phyloP scores from a whole-genome alignment of 2,329 filamentous ascomycete species.

The Mollisia scopiformis region DNA sequence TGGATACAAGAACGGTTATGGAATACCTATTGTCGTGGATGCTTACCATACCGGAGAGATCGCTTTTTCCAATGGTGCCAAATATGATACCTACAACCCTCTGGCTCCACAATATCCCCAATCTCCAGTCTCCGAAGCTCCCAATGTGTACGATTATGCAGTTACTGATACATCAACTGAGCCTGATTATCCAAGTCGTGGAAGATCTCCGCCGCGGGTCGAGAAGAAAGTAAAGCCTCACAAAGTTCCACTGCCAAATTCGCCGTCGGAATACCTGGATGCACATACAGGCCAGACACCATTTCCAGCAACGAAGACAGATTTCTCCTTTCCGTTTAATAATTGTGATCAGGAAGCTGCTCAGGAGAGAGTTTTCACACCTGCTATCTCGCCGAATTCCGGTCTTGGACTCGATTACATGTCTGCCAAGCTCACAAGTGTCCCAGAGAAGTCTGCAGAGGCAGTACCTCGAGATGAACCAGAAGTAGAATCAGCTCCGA shows the following conservation, averaged over 20 bases:
- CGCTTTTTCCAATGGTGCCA: constrained; percentile 14
- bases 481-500: not conserved
- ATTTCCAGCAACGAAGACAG: constrained; percentile 1
- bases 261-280: constrained; percentile 18
- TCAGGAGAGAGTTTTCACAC: not conserved
- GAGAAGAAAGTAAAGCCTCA: constrained; percentile 12
- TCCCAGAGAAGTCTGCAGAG: not conserved
- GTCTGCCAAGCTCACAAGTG: not conserved
- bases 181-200: constrained; percentile 30
- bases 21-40: constrained; percentile 34
- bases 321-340: not conserved
- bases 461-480: not conserved
- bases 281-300: constrained; percentile 9
- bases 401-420: not conserved
- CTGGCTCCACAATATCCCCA: constrained; percentile 9
- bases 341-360: not conserved
- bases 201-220: constrained; percentile 34
- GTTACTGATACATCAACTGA: constrained; percentile 31
- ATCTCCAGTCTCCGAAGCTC: constrained; percentile 14
- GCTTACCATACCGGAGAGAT: constrained; percentile 25
- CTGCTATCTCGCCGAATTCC: not conserved
- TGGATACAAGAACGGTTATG: constrained; percentile 14
- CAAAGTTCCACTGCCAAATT: constrained; percentile 16
- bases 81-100: constrained; percentile 13
- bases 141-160: constrained; percentile 31